Evolutionary conservation across 228 moss, liverwort and hornwort species (phyloP).

Genomic region (Sphagnum magellanicum): DNA sequence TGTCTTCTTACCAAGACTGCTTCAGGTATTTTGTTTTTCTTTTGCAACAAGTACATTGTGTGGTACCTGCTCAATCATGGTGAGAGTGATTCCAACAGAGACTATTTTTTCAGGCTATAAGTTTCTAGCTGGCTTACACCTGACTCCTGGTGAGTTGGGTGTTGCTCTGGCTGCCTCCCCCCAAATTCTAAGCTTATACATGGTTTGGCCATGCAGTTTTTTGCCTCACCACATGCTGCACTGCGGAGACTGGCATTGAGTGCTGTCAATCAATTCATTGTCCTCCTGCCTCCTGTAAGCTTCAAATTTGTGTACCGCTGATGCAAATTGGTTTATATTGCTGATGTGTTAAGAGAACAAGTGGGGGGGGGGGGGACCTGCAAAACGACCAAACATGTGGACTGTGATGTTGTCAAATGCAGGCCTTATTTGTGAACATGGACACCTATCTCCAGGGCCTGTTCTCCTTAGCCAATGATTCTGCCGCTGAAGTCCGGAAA

Average conservation of each 20-base stretch:
- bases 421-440: constrained; percentile 93
- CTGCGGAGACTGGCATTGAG: constrained; percentile 81
- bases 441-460: constrained; percentile 90
- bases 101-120: too few species aligned
- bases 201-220: constrained; percentile 51
- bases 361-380: too few species aligned
- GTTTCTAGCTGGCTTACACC: too few species aligned
- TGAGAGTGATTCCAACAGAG: too few species aligned
- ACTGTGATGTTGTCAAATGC: background rate
- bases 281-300: constrained; percentile 81
- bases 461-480: constrained; percentile 82
- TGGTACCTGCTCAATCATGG: too few species aligned
- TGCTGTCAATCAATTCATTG: constrained; percentile 88
- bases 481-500: constrained; percentile 84
- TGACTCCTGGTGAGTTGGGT: background rate
- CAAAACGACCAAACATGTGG: too few species aligned
- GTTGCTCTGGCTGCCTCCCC: constrained; percentile 2
- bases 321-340: too few species aligned
- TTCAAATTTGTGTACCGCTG: too few species aligned
- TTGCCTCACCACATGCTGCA: constrained; percentile 67
- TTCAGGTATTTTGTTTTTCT: constrained; percentile 41
- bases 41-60: too few species aligned
- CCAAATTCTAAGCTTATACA: too few species aligned
- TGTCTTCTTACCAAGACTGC: constrained; percentile 78
- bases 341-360: too few species aligned